Conservation (phyloP, 345 rosid genomes). For the Pugionium dolabratum region DNA sequence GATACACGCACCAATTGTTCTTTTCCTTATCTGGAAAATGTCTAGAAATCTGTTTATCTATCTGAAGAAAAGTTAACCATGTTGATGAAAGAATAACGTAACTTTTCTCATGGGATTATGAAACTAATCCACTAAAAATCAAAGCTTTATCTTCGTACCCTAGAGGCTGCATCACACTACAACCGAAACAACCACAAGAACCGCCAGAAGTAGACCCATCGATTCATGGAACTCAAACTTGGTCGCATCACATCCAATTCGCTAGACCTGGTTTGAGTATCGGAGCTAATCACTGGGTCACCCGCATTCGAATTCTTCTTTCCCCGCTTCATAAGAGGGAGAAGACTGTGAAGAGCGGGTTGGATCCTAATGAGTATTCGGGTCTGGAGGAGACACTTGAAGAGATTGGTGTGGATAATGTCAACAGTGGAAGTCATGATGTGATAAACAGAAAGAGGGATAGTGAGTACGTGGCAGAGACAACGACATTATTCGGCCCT, state of each 20-base stretch:
- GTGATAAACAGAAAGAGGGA: constrained; percentile 4
- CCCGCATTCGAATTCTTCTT: constrained; percentile 32
- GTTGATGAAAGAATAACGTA: background rate
- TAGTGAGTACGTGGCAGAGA: constrained; percentile 19
- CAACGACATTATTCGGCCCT: background rate
- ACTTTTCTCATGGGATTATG: background rate
- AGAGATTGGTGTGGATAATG: background rate
- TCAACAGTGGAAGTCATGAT: constrained; percentile 21
- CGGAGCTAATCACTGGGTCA: constrained; percentile 28
- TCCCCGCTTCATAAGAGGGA: constrained; percentile 44
- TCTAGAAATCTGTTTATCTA: background rate
- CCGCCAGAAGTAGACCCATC: constrained; percentile 42
- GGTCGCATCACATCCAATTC: constrained; percentile 31
- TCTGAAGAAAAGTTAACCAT: background rate
- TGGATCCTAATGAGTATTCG: constrained; percentile 14
- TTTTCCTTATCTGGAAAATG: background rate
- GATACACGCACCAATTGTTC: background rate
- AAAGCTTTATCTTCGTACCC: constrained; percentile 36
- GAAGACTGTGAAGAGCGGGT: constrained; percentile 17
- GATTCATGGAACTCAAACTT: constrained; percentile 39
- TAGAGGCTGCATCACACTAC: constrained; percentile 12
- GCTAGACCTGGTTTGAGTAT: constrained; percentile 17
- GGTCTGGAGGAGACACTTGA: background rate
- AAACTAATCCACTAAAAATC: background rate
- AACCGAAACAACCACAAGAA: constrained; percentile 43